Percentiles rank a stretch among this genome's conserved stretches.
Evolutionary conservation across 257 asterid species (phyloP).

Genomic region (Petunia secreta): DNA sequence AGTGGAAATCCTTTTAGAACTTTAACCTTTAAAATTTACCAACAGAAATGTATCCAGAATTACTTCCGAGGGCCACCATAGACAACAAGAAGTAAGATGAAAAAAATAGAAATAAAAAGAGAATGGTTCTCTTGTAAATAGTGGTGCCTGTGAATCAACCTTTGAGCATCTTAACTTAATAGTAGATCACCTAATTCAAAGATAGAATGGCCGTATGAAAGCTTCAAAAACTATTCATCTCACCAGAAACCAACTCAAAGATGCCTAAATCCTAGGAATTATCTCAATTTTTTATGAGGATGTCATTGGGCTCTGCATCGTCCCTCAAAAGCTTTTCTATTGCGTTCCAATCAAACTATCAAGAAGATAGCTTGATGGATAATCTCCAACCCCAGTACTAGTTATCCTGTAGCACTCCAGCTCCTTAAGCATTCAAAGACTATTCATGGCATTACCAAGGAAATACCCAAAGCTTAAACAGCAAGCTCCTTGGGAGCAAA

Average conservation of each 20-base stretch:
- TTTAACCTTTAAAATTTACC: background rate
- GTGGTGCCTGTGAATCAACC: background rate
- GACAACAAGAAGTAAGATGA: conserved; percentile 19
- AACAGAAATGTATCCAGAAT: background rate
- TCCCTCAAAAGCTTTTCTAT: conserved; percentile 6
- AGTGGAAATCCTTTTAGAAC: conserved; percentile 11
- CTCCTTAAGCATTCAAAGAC: background rate
- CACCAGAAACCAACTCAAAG: background rate
- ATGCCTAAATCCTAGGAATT: conserved; percentile 12
- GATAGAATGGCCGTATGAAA: background rate
- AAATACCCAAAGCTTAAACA: background rate
- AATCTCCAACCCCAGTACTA: background rate
- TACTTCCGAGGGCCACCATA: background rate
- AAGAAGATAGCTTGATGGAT: conserved; percentile 12
- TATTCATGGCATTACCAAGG: background rate
- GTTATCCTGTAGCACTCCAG: background rate
- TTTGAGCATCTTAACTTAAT: background rate
- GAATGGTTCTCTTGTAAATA: conserved; percentile 1
- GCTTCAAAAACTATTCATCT: conserved; percentile 1
- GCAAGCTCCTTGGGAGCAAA: background rate
- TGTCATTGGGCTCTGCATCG: background rate
- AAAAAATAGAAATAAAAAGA: background rate
- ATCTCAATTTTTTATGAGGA: conserved; percentile 6
- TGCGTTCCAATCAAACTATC: conserved; percentile 13
- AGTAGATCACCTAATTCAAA: background rate